Evolutionary conservation across 2,329 filamentous ascomycete species (phyloP), one percentile per base, ranked within the genome.

Genomic region (Scytalidium lignicola): DNA sequence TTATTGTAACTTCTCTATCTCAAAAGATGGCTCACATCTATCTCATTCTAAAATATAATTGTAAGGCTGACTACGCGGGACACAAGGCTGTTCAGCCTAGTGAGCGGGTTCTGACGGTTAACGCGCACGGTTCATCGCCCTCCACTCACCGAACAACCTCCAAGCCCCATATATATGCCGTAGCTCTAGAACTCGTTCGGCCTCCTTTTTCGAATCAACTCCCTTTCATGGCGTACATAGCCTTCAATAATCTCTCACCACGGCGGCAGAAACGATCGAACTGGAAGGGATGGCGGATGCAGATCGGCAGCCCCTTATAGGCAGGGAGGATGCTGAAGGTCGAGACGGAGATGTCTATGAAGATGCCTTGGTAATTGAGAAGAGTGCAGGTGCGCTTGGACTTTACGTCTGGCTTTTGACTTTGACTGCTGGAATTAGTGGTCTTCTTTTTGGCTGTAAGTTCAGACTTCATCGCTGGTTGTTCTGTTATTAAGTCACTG

Each of bases 401-500:
- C 46, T 73, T 18, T 84, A 82, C 54, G 73, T 86, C 26, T 79
- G 82, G 72, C 62, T 81, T 13, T 68, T 87, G 53, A 84, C 82
- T 3, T 67, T 84, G 44, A 79, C 81, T 10, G 83, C 83, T 10
- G 81, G 83, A 4, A 83, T 86, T 47, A 84, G 80, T 57, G 83
- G 83, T 6, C 70, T 87, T 1, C 62, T 87, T 1, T 86, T 87
- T 68, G 83, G 83, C 59, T 87, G 82, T 82, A 65, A 58, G 80
- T 69, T 17, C 29, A 18, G 17, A 37, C 13, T 22, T 39, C 26
- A 47, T 44, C 19, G 12, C n/a, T 4, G 12, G 19, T 4, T 23
- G 9, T 37, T 23, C 17, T 5, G 7, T 13, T 20, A 26, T 2
- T 23, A 13, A 3, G 6, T 28, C 17, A 32, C 47, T 55, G 37